These are phyloP conservation scores for Pseudogymnoascus sp. DNA, from an alignment of 2,329 filamentous ascomycete genomes.

Conservation along the genomic window DNA sequence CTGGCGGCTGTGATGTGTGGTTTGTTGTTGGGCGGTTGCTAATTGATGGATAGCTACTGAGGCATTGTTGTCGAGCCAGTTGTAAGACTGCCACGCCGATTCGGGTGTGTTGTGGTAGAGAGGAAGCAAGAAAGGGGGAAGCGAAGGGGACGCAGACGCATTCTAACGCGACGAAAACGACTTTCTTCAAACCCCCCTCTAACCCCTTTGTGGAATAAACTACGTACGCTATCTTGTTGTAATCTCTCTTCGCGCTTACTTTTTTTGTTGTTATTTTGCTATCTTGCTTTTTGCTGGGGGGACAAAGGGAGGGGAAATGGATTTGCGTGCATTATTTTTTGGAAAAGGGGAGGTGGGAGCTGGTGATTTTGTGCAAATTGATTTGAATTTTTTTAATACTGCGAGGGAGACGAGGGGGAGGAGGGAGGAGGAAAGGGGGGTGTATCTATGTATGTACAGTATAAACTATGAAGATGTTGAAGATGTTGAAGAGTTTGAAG, in stretches of 20 bases:
- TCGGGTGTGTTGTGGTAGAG: not conserved
- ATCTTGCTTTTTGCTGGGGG: not conserved
- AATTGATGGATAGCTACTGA: constrained; percentile 55
- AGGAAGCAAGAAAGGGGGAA: not conserved
- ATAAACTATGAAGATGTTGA: not conserved
- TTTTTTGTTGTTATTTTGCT: not conserved
- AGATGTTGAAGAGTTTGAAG: not conserved
- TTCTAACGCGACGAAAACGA: not conserved
- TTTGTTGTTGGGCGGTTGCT: constrained; percentile 18
- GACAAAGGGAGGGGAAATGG: not conserved
- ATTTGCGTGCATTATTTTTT: not conserved
- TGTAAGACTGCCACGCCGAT: constrained; percentile 27
- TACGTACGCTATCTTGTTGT: not conserved
- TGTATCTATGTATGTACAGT: not conserved
- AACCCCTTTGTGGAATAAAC: not conserved
- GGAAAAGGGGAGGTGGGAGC: not conserved
- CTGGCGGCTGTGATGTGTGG: not conserved
- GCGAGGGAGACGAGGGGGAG: not conserved
- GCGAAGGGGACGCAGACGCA: not conserved
- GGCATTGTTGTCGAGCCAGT: constrained; percentile 68
- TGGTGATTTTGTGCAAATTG: not conserved
- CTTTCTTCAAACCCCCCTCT: not conserved
- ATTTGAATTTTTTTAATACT: not conserved
- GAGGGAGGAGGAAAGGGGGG: not conserved
- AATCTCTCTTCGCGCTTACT: not conserved